These are phyloP conservation scores for Tylopilus sp. DNA, from an alignment of 768 basidiomycete species.

Conservation along the genomic window DNA sequence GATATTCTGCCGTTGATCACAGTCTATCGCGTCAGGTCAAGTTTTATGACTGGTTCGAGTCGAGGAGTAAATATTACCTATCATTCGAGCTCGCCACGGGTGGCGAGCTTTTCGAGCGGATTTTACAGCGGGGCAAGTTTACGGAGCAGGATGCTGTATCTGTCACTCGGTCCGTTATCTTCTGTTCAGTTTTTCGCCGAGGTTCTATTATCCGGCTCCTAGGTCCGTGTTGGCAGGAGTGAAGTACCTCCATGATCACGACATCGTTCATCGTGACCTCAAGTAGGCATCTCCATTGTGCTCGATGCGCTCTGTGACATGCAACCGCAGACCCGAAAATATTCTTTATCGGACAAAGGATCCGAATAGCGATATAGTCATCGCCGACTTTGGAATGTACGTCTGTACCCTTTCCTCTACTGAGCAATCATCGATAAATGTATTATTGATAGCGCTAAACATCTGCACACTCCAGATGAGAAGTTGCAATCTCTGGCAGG, in stretches of 20 bases:
- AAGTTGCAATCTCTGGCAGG: slow-evolving; percentile 72
- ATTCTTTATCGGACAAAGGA: slow-evolving; percentile 85
- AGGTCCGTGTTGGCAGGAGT: slow-evolving; percentile 86
- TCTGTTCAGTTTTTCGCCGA: neutral
- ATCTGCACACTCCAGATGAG: slow-evolving; percentile 68
- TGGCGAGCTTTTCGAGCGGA: slow-evolving; percentile 92
- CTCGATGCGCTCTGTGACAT: neutral
- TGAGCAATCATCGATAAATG: neutral
- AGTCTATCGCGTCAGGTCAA: too few species aligned
- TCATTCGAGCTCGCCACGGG: slow-evolving; percentile 91
- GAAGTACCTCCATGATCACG: slow-evolving; percentile 84
- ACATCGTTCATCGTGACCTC: slow-evolving; percentile 94
- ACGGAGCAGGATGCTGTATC: slow-evolving; percentile 87
- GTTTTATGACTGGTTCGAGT: slow-evolving; percentile 97
- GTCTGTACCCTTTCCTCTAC: slow-evolving; percentile 23
- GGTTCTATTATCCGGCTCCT: too few species aligned
- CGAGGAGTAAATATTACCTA: slow-evolving; percentile 91
- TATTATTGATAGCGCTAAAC: slow-evolving; percentile 63
- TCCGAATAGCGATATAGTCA: slow-evolving; percentile 80
- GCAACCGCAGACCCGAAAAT: slow-evolving; percentile 76
- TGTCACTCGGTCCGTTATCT: slow-evolving; percentile 59
- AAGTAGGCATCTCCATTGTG: slow-evolving; percentile 50
- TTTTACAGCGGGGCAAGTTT: slow-evolving; percentile 82
- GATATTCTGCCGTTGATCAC: too few species aligned
- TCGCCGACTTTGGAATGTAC: slow-evolving; percentile 96